These are phyloP conservation scores for Fusarium pseudoanthophilum DNA, from an alignment of 2,329 filamentous ascomycete species.

Conservation along the genomic window DNA sequence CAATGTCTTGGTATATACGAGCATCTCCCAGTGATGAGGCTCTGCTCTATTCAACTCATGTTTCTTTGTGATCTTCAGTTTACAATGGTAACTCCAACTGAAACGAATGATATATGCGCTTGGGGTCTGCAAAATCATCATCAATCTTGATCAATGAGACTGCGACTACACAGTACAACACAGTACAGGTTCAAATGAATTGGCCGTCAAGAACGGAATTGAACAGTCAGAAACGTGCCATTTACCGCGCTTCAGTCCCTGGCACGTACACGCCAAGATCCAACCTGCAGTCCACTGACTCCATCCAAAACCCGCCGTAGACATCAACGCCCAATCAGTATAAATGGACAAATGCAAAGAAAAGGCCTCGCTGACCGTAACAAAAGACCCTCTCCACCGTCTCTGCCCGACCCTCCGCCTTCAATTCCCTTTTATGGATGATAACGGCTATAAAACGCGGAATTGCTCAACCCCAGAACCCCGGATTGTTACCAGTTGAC, in stretches of 20 bases:
- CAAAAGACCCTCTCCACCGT: constrained; percentile 17
- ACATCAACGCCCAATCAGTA: background rate
- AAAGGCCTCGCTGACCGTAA: background rate
- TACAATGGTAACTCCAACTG: background rate
- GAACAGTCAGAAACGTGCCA: constrained; percentile 33
- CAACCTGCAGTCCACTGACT: background rate
- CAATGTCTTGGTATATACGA: background rate
- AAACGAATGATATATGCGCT: background rate
- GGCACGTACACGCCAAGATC: constrained; percentile 3
- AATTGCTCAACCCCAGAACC: constrained; percentile 6
- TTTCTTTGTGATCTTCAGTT: background rate
- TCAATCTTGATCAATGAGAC: background rate
- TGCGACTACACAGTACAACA: constrained; percentile 22
- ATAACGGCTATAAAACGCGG: background rate
- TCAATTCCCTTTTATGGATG: constrained; percentile 1
- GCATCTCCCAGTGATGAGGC: constrained; percentile 28
- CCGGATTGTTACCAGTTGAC: constrained; percentile 26
- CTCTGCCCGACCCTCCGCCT: constrained; percentile 7
- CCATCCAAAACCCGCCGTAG: background rate
- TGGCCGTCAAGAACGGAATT: constrained; percentile 23
- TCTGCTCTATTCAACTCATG: constrained; percentile 7
- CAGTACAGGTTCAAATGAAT: background rate
- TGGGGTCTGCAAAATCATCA: background rate
- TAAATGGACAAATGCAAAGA: background rate
- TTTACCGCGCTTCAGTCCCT: constrained; percentile 14